A percentile compares a stretch with the other conserved stretches of the same genome.
These are phyloP conservation scores for Coniferiporia sulphurascens DNA, from an alignment of 1,284 basidiomycete species.

Conservation along the genomic window DNA sequence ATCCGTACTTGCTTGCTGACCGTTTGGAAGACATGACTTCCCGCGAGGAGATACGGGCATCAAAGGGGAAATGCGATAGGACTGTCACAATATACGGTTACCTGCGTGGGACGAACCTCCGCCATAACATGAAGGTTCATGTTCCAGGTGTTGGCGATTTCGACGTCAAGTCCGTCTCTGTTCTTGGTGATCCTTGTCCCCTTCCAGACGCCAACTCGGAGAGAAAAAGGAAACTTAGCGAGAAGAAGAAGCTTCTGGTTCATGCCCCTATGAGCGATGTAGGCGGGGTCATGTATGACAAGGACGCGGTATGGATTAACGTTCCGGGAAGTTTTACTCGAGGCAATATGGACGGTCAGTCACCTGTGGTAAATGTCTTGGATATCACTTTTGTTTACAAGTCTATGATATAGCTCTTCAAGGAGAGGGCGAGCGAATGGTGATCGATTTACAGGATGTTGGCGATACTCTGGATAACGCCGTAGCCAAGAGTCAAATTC, in stretches of 20 bases:
- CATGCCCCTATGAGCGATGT: slow-evolving; percentile 99
- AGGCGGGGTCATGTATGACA: slow-evolving; percentile 96
- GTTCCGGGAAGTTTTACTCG: slow-evolving; percentile 92
- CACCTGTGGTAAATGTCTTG: background rate
- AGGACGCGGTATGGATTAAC: slow-evolving; percentile 98
- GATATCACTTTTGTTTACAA: slow-evolving; percentile 34
- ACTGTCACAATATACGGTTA: slow-evolving; percentile 95
- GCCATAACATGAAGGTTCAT: slow-evolving; percentile 81
- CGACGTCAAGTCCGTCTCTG: slow-evolving; percentile 67
- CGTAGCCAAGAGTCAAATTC: slow-evolving; percentile 78
- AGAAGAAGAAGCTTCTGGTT: slow-evolving; percentile 89
- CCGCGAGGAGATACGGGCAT: slow-evolving; percentile 72
- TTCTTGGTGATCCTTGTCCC: slow-evolving; percentile 91
- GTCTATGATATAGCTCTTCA: slow-evolving; percentile 36
- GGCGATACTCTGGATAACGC: slow-evolving; percentile 78
- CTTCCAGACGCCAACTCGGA: slow-evolving; percentile 90
- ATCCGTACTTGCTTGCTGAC: slow-evolving; percentile 96
- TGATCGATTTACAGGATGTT: slow-evolving; percentile 92
- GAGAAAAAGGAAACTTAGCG: slow-evolving; percentile 88
- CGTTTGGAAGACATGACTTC: slow-evolving; percentile 94
- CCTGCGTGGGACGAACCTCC: slow-evolving; percentile 86
- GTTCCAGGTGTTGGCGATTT: slow-evolving; percentile 94
- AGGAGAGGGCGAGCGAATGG: slow-evolving; percentile 96
- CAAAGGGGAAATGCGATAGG: slow-evolving; percentile 85
- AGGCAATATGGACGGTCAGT: slow-evolving; percentile 54